Evolutionary conservation across 768 basidiomycete species (phyloP), one percentile per base, ranked within the genome.

Genomic region (Psilocybe azurescens): DNA sequence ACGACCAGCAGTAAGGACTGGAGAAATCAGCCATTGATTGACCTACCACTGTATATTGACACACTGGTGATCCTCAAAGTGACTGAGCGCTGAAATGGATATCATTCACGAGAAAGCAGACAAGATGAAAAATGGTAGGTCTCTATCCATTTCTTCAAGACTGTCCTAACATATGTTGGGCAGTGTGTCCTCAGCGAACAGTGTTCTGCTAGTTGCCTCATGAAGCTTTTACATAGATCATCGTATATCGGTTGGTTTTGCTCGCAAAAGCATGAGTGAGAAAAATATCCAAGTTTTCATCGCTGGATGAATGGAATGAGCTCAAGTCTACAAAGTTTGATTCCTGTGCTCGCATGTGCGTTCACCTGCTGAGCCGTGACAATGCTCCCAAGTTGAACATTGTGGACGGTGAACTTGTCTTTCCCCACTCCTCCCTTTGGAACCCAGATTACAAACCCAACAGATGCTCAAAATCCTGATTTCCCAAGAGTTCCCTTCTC

Each of bases 401-500:
- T 11, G 53, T 36, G 2, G 60, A 72, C 3, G 69, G 70, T 4
- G 1, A 33, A 5, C 11, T 59, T 0, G 7, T 59, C 0, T 70
- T 65, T 39, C 63, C 64, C 24, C n/a, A 0, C 8, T 62, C 14
- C 64, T 65, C 0, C 14, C 56, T 1, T 32, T 49, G 9, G 36
- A 32, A 13, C 39, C 47, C 14, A 50, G 49, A 3, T 16, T 46
- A 18, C 4, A 8, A 3, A 24, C 41, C 0, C 5, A 18, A 13
- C 28, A 24, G 10, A 48, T 2, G 1, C 50, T 9, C 8, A 67
- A 67, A 28, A 58, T 73, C 16, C 14, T 72, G 3, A 63, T 72
- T 5, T 73, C 56, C 29, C 59, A 64, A 9, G 67, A 70, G 29
- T 74, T 71, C 33, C 56, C 66, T 2, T 70, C 65, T 1, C 48